A percentile compares a stretch with the other conserved stretches of the same genome.
These are phyloP conservation scores for Aspergillus eucalypticola DNA, from an alignment of 2,329 filamentous ascomycete genomes.

Conservation along the genomic window DNA sequence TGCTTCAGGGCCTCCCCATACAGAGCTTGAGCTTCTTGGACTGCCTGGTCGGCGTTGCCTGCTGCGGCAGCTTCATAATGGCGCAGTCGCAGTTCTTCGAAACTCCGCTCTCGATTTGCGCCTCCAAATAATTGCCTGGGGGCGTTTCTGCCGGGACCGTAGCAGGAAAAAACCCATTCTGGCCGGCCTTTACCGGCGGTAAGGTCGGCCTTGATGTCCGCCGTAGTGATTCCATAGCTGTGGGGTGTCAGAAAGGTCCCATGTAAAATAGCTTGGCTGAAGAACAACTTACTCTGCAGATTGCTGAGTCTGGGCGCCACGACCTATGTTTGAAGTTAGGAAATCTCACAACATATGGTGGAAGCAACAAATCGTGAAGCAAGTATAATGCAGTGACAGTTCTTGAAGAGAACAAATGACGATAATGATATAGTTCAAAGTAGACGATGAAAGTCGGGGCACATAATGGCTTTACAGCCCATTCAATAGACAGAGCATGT, in stretches of 20 bases:
- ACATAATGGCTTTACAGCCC: too few relatives aligned
- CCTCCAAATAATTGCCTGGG: slow-evolving; percentile 85
- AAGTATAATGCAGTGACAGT: neutral
- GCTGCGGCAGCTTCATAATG: slow-evolving; percentile 67
- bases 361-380: neutral
- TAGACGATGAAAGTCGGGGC: too few relatives aligned
- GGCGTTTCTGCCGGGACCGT: slow-evolving; percentile 73
- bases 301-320: slow-evolving; percentile 17
- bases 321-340: neutral
- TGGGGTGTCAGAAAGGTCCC: neutral
- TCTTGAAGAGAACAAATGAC: neutral
- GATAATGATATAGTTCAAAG: neutral
- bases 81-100: slow-evolving; percentile 76
- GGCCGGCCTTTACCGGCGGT: slow-evolving; percentile 64
- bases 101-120: slow-evolving; percentile 75
- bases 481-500: too few relatives aligned
- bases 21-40: slow-evolving; percentile 55
- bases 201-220: slow-evolving; percentile 66
- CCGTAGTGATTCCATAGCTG: slow-evolving; percentile 58
- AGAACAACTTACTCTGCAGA: slow-evolving; percentile 25
- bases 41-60: slow-evolving; percentile 59
- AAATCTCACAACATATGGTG: neutral
- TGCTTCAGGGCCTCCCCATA: slow-evolving; percentile 68
- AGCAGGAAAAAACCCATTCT: slow-evolving; percentile 82
- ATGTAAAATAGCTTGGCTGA: neutral